Conservation (phyloP, 441 rosid species). For the Gossypium lobatum region DNA sequence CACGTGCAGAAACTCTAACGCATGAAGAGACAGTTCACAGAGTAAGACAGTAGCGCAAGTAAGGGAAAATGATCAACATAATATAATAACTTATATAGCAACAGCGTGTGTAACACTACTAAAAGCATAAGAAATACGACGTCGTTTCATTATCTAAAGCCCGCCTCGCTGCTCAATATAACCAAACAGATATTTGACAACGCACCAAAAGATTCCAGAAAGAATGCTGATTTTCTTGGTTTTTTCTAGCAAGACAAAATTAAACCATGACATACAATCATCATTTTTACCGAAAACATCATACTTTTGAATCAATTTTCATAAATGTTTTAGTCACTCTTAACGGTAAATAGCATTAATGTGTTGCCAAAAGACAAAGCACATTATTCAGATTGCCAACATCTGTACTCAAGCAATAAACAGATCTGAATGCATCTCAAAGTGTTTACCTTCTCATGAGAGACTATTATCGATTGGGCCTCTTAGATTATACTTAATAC, state of each 20-base stretch:
- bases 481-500: not conserved
- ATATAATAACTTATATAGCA: not conserved
- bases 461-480: not conserved
- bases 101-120: not conserved
- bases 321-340: not conserved
- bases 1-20: not conserved
- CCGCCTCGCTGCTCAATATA: not conserved
- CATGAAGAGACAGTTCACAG: not conserved
- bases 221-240: slow-evolving; percentile 1
- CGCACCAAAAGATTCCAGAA: not conserved
- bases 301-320: not conserved
- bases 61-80: not conserved
- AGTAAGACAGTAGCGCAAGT: not conserved
- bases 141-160: not conserved
- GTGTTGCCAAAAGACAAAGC: not conserved
- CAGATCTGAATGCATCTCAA: not conserved
- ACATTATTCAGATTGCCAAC: not conserved
- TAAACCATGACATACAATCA: not conserved
- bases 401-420: not conserved
- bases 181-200: not conserved
- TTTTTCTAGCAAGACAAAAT: not conserved
- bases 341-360: not conserved
- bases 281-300: not conserved
- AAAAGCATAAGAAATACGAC: not conserved
- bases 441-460: not conserved